Evolutionary conservation across 2,329 filamentous ascomycete species (phyloP).

Genomic region (Fusarium sp.): DNA sequence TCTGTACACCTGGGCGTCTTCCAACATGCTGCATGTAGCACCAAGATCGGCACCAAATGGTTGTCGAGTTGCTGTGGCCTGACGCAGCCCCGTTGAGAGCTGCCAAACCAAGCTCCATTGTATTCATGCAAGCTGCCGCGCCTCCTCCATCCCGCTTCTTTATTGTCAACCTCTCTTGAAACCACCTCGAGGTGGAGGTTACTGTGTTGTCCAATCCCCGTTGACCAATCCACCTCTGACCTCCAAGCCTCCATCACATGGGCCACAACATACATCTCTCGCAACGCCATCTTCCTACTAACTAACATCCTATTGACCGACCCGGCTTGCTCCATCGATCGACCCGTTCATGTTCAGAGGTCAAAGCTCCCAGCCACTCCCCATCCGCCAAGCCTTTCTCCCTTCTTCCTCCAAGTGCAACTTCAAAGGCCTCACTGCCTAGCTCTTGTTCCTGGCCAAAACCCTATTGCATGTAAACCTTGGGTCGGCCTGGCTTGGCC

Average conservation of each 20-base stretch:
- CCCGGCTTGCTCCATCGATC: not conserved
- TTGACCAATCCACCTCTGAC: not conserved
- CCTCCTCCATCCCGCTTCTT: not conserved
- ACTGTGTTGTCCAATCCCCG: not conserved
- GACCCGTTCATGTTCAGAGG: constrained; percentile 2
- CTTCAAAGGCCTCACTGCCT: not conserved
- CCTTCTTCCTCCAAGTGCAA: not conserved
- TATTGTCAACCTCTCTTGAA: constrained; percentile 2
- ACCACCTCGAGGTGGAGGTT: not conserved
- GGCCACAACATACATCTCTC: not conserved
- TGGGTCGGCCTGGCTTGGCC: not conserved
- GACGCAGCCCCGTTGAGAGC: constrained; percentile 5
- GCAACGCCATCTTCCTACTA: not conserved
- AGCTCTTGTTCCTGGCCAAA: constrained; percentile 7
- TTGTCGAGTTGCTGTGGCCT: constrained; percentile 16
- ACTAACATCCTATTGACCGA: not conserved
- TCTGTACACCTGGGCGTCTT: not conserved
- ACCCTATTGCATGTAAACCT: not conserved
- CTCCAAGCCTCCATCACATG: constrained; percentile 6
- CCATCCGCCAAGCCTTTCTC: not conserved
- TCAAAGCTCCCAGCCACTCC: constrained; percentile 35
- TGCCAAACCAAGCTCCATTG: constrained; percentile 13
- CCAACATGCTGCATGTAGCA: constrained; percentile 2
- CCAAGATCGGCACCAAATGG: constrained; percentile 9
- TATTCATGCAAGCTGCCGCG: constrained; percentile 9